Evolutionary conservation across 2,329 filamentous ascomycete genomes (phyloP).

Genomic region (Pseudopyrenochaeta lycopersici): DNA sequence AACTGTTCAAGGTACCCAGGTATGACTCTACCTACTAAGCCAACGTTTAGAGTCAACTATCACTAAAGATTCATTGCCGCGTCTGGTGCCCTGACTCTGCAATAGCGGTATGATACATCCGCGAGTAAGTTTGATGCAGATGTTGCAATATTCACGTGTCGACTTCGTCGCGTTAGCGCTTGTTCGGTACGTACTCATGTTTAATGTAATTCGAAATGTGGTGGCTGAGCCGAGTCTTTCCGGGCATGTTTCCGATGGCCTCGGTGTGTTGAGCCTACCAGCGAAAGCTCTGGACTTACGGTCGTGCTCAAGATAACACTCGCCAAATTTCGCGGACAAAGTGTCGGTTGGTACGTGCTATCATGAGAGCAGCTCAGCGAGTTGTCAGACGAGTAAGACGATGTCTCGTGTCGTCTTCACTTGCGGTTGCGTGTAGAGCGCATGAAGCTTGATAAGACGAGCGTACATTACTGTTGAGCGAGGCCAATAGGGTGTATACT

Average conservation of each 20-base stretch:
- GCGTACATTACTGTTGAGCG: background rate
- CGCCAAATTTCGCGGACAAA: background rate
- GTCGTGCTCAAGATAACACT: background rate
- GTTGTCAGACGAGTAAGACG: background rate
- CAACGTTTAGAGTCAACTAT: background rate
- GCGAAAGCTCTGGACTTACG: background rate
- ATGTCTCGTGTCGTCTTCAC: background rate
- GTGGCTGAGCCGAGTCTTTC: constrained; percentile 3
- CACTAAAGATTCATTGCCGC: background rate
- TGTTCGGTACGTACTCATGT: background rate
- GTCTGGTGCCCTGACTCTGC: background rate
- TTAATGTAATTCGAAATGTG: background rate
- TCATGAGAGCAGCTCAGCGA: background rate
- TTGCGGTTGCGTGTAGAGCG: background rate
- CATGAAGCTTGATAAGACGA: background rate
- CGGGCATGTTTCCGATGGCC: constrained; percentile 1
- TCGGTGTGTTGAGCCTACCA: background rate
- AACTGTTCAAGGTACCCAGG: background rate
- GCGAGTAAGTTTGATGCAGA: background rate
- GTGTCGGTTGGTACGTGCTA: background rate
- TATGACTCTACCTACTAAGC: background rate
- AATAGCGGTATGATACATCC: background rate
- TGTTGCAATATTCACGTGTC: background rate
- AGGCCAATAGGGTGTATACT: no score
- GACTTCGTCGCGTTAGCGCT: background rate